Base-by-base conservation (phyloP, 345 rosid species). In the Hibiscus trionum region DNA sequence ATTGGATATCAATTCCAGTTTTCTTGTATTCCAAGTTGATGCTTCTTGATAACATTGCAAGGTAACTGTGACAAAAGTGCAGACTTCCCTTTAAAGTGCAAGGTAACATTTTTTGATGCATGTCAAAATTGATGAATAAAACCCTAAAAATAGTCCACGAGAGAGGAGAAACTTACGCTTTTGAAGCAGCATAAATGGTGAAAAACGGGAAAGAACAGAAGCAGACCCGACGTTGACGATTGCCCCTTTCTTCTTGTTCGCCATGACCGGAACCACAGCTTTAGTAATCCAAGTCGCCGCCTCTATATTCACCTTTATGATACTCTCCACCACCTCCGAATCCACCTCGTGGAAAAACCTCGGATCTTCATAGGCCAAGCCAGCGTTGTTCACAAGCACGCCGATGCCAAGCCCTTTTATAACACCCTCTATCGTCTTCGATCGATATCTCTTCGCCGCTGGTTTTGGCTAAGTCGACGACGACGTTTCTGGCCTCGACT, bases 221-320 rank as follows among this genome's bases (percentile, higher is more conserved):
- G 64, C 87, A 31, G 90, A 86, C 3, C 84, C 90, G 2, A 86
- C 76, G 59, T 82, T 86, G 0, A 84, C 80, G 2, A 86, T 79
- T 0, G 88, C 88, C 9, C 86, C 86, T 73, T 78, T 83, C 56
- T 78, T 81, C 84, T 80, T 86, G 73, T 69, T 79, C 73, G 77
- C 7, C 90, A 86, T 88, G 3, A 11, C 59, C 0, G 76, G 82
- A 46, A 88, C 66, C 42, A 83, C 88, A 0, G 81, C 72, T 68
- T 19, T 77, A 0, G 82, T 72, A 4, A 83, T 61, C 93, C 85
- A 76, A 1, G 82, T 74, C 3, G 74, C 56, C 0, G 78, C 88
- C 21, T 80, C 83, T 0, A 60, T 16, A 42, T 84, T 88, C 72
- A 86, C 88, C 74, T 73, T 84, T 39, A 83, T 2, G 8, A 83